Evolutionary conservation across 1,139 yeast genomes (phyloP).

Genomic region (Wickerhamomyces sp.): DNA sequence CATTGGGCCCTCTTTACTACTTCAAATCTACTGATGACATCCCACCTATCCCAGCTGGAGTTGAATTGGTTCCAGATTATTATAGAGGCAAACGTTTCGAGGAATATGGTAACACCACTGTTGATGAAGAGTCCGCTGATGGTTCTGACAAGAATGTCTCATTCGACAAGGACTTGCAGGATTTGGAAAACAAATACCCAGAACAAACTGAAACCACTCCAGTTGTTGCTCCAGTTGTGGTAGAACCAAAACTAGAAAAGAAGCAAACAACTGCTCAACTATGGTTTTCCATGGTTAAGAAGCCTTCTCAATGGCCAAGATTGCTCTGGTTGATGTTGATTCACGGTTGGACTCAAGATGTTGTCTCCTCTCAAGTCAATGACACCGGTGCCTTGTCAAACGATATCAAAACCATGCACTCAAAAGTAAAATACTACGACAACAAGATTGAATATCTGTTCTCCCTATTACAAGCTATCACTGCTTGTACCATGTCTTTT

Average conservation of each 20-base stretch:
- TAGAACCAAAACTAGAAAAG: constrained; percentile 19
- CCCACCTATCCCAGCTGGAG: constrained; percentile 65
- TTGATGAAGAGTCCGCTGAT: constrained; percentile 7
- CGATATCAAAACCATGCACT: constrained; percentile 46
- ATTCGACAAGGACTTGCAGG: constrained; percentile 17
- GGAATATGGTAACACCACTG: constrained; percentile 14
- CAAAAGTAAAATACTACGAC: constrained; percentile 60
- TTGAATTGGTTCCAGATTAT: constrained; percentile 52
- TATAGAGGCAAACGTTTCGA: constrained; percentile 53
- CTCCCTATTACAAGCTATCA: constrained; percentile 65
- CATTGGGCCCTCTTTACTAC: constrained; percentile 53
- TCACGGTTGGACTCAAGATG: constrained; percentile 65
- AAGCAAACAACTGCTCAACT: constrained; percentile 34
- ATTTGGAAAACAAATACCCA: constrained; percentile 15
- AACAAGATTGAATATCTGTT: constrained; percentile 67
- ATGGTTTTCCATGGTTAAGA: constrained; percentile 34
- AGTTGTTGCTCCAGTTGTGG: neutral
- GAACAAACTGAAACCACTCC: neutral
- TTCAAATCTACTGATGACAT: constrained; percentile 52
- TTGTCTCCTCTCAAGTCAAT: constrained; percentile 44
- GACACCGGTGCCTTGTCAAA: constrained; percentile 25
- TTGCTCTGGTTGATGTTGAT: constrained; percentile 43
- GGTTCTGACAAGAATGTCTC: constrained; percentile 8
- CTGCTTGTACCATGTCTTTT: constrained; percentile 77
- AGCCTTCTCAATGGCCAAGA: constrained; percentile 51